These are phyloP conservation scores for Guillardia theta DNA, from an alignment of 78 protist species.

Conservation along the genomic window DNA sequence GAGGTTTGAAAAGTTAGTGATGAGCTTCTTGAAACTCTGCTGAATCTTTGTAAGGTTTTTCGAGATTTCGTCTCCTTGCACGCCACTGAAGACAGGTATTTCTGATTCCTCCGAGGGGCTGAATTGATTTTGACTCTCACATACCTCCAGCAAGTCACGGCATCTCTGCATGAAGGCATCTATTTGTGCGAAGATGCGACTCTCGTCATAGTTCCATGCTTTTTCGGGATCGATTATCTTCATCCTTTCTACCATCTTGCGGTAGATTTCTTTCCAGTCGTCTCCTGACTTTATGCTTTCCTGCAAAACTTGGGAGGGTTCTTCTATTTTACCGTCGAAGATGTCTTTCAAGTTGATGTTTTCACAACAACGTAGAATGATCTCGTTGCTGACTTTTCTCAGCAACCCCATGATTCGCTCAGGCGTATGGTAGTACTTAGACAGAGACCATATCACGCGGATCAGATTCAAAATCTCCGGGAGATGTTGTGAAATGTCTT, in stretches of 20 bases:
- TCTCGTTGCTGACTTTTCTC: conserved; percentile 70
- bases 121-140: conserved; percentile 80
- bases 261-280: conserved; percentile 45
- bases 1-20: conserved; percentile 46
- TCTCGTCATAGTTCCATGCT: conserved; percentile 50
- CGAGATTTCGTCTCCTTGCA: background rate
- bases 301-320: background rate
- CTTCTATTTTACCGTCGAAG: conserved; percentile 66
- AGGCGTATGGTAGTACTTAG: conserved; percentile 61
- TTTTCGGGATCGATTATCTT: background rate
- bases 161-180: conserved; percentile 91
- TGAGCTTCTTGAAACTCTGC: conserved; percentile 45
- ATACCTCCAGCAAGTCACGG: conserved; percentile 75
- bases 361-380: conserved; percentile 69
- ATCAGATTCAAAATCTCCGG: conserved; percentile 59
- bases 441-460: conserved; percentile 67
- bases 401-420: conserved; percentile 67
- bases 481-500: conserved; percentile 61
- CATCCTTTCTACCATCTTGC: background rate
- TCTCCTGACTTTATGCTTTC: conserved; percentile 57
- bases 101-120: background rate
- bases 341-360: conserved; percentile 65
- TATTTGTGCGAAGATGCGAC: conserved; percentile 74
- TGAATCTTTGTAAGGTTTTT: background rate
- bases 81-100: conserved; percentile 35